Evolutionary conservation across 345 rosid species (phyloP), one percentile per base, ranked within the genome.

Genomic region (Salix koriyanagi): DNA sequence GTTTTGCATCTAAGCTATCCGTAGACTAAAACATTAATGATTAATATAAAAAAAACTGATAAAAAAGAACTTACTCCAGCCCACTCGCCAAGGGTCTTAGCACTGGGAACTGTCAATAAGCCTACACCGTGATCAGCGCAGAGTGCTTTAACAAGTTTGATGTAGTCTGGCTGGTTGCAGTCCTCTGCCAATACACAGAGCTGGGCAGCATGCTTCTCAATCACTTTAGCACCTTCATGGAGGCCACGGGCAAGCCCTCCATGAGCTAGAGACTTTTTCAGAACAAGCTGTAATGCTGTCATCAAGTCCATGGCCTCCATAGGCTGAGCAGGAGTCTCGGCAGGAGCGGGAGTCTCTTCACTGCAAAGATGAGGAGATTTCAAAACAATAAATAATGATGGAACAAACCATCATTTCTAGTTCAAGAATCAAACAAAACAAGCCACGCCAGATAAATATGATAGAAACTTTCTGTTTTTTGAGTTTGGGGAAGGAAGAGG

Each of bases 81-180:
- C 98, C 98, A 94, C 80, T 94, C 98, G 39, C 97, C 97, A 1
- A 91, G 95, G 48, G 92, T 84, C 85, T 94, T 94, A 32, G 97
- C 96, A 83, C 91, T 88, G 48, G 97, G 96, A 78, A 90, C 93
- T 0, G 88, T 87, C 70, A 94, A 77, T 80, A 91, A 82, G 72
- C 85, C 85, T 26, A 91, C 90, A 26, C 86, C 86, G 83, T 89
- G 94, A 71, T 90, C 97, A 61, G 86, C 87, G 56, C 98, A 93
- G 62, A 93, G 94, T 14, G 90, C 97, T 79, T 91, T 93, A 16
- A 91, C 94, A 44, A 91, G 84, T 82, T 93, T 91, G 62, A 90
- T 81, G 67, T 93, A 93, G 75, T 91, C 97, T 75, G 98, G 94
- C 73, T 91, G 97, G 83, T 91, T 79, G 70, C 98, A 93, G 78